Base-by-base conservation (phyloP, 805 yeast genomes). In the Ogataea saltuana region DNA sequence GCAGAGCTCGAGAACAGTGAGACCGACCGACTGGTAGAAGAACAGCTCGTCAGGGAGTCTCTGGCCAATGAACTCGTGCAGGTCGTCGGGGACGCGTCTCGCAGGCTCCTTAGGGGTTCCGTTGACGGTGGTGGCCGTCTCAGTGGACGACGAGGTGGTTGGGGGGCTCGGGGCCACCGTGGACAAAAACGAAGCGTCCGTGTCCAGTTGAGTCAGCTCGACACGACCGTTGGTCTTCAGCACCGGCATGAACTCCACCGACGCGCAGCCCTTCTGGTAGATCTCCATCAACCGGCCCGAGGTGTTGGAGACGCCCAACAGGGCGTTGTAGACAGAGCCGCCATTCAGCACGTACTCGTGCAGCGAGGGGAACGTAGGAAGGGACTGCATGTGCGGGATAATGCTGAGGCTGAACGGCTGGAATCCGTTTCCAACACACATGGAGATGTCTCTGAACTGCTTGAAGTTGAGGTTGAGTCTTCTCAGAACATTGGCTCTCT, bases 11-110 rank as follows among this genome's bases (percentile, higher is more conserved):
- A 83, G 66, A 6, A 82, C 77, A 10, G 85, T 67, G 18, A 90
- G 60, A 1, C 97, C 98, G 45, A 85, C 63, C 1, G 95, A 83
- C 58, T 80, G 80, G 63, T 88, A 93, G 60, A 83, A 89, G 56
- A 79, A 83, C 31, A 85, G 72, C 64, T 90, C 98, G 41, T 88
- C 85, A 2, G 97, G 95, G 39, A 93, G 70, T 58, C 90, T 78
- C 61, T 85, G 88, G 8, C 95, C 88, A 37, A 93, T 74, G 35
- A 89, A 76, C 34, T 83, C 89, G 60, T 87, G 93, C 10, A 87
- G 69, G 61, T 89, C 95, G 48, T 79, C 77, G 3, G 98, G 97
- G 35, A 84, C 66, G 41, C 67, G 67, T 28, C 50, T 56, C 12
- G 41, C 39, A 6, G 46, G 54, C 6, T 49, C 57, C 10, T 49